Evolutionary conservation across 2,329 filamentous ascomycete species (phyloP).

Genomic region (Phialophora expanda): DNA sequence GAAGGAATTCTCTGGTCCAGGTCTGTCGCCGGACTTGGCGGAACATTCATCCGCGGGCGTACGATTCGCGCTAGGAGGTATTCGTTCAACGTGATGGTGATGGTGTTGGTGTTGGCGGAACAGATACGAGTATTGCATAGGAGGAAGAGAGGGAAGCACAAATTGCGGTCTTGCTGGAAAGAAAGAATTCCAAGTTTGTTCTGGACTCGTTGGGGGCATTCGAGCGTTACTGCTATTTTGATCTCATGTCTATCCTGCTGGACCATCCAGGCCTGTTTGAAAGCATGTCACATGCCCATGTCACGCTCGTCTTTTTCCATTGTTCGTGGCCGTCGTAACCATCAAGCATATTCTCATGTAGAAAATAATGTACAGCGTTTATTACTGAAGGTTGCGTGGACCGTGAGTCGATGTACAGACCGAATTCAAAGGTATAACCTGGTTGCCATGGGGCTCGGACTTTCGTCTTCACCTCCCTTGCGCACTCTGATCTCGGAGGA

Average conservation of each 20-base stretch:
- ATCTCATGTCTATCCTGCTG: not conserved
- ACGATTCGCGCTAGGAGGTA: not conserved
- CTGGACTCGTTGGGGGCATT: not conserved
- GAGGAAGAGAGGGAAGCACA: not conserved
- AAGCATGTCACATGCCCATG: not conserved
- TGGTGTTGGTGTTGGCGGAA: not conserved
- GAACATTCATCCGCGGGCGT: not conserved
- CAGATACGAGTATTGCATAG: not conserved
- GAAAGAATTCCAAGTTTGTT: not conserved
- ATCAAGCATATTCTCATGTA: not conserved
- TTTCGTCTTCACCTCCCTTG: not conserved
- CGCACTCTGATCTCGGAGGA: slow-evolving; percentile 8
- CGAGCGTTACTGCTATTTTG: not conserved
- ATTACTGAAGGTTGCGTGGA: not conserved
- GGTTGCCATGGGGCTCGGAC: not conserved
- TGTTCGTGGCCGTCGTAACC: not conserved
- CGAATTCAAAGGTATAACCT: not conserved
- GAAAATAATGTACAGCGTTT: not conserved
- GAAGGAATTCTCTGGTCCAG: not conserved
- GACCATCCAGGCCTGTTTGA: not conserved
- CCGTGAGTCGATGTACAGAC: not conserved
- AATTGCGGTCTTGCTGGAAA: not conserved
- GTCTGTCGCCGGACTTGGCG: not conserved
- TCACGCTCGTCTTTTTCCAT: not conserved
- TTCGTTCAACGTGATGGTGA: not conserved